phyloP scores from a whole-genome alignment of 148 eudicot genomes.

The Euryodendron excelsum region DNA sequence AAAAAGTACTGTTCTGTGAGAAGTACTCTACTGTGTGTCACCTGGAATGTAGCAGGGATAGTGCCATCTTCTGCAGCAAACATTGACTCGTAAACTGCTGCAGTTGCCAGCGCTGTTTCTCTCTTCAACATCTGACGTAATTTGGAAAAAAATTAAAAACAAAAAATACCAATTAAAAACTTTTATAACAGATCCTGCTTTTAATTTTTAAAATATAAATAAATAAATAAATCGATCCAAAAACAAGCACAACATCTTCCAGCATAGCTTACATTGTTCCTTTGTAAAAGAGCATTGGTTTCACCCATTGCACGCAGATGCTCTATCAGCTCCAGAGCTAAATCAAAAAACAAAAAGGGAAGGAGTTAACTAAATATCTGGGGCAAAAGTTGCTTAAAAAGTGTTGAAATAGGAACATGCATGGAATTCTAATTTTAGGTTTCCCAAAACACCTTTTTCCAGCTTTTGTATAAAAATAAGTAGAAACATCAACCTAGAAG shows the following conservation, averaged over 20 bases:
- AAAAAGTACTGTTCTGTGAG: background rate
- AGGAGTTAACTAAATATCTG: background rate
- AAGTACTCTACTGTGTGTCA: conserved; percentile 17
- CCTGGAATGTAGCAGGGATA: conserved; percentile 97
- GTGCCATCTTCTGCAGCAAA: conserved; percentile 96
- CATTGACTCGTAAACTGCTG: conserved; percentile 94
- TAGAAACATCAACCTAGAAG: too few species aligned
- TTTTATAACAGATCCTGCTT: background rate
- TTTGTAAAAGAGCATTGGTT: conserved; percentile 84
- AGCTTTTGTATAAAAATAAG: too few species aligned
- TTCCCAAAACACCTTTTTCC: too few species aligned
- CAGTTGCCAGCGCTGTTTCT: conserved; percentile 93
- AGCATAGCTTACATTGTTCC: conserved; percentile 56
- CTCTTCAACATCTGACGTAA: conserved; percentile 61
- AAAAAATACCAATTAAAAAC: conserved; percentile 11
- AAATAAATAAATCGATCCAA: background rate
- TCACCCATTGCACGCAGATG: conserved; percentile 98
- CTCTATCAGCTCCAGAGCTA: conserved; percentile 94
- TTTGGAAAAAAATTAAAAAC: background rate
- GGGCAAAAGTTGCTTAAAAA: background rate
- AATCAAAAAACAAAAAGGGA: conserved; percentile 16
- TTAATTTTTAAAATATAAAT: background rate
- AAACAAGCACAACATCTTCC: background rate
- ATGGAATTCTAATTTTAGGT: background rate
- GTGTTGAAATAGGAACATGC: background rate